These are phyloP conservation scores for Solanum chilense DNA, from an alignment of 257 asterid species.

Conservation along the genomic window DNA sequence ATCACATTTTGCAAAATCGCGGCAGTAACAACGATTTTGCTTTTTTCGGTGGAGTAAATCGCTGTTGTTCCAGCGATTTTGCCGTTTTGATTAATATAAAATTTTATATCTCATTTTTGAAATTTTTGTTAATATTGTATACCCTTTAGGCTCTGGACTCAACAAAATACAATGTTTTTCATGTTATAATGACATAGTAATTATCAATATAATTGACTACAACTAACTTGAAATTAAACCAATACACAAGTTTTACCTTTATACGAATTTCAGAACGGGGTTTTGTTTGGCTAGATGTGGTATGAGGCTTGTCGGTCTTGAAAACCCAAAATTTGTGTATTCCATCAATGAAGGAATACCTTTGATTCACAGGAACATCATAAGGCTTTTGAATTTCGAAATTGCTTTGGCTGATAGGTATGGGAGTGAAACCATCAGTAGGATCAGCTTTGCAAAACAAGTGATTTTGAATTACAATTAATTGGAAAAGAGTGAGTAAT, in stretches of 20 bases:
- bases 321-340: conserved; percentile 13
- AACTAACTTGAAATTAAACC: too few relatives aligned
- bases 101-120: too few relatives aligned
- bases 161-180: neutral
- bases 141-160: too few relatives aligned
- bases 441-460: neutral
- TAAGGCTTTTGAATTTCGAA: conserved; percentile 11
- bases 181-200: neutral
- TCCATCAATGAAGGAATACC: conserved; percentile 9
- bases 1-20: too few relatives aligned
- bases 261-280: conserved; percentile 9
- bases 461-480: neutral
- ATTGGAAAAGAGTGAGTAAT: neutral
- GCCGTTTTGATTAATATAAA: too few relatives aligned
- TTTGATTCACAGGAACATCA: conserved; percentile 2
- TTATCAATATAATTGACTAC: neutral
- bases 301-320: conserved; percentile 9
- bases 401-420: neutral
- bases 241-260: neutral
- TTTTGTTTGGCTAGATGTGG: neutral
- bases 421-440: neutral
- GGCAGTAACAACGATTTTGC: too few relatives aligned
- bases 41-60: too few relatives aligned
- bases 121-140: too few relatives aligned
- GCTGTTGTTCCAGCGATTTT: too few relatives aligned